Evolutionary conservation across 805 yeast genomes (phyloP), one percentile per base, ranked within the genome.

Genomic region (Candida coleopterorum): DNA sequence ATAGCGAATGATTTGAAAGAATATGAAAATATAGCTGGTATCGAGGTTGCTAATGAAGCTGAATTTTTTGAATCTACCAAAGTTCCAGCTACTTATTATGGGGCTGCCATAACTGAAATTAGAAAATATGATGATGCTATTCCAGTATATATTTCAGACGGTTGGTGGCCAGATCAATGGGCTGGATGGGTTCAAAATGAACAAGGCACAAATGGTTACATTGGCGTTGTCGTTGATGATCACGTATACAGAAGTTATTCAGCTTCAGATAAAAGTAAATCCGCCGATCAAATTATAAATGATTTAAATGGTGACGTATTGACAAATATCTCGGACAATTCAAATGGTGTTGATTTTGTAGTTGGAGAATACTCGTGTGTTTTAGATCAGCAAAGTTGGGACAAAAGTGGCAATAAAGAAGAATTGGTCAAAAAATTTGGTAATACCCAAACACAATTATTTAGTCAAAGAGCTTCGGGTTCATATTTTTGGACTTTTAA

Each of bases 291-390:
- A 43, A 79, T 86, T 38, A 75, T 79, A 14, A 34, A 60, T 3
- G 86, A 79, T 40, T 66, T 87, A 38, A 61, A 74, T 3, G 41
- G 51, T 0, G 72, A 74, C 29, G 64, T 74, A 3, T 57, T 77
- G 43, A 70, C 75, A 1, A 74, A 74, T 39, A 55, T 78, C 24
- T 63, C 58, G 26, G 60, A 71, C 47, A 50, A 61, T 33, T 65
- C 63, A 2, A 45, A 47, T 31, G 70, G 71, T 7, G 82, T 76
- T 2, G 96, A 88, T 52, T 68, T 83, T 37, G 67, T 86, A 52
- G 79, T 87, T 18, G 97, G 97, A 9, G 98, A 90, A 56, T 90
- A 77, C 58, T 85, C 95, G 0, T 86, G 95, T 60, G 96, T 86
- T 2, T 49, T 90, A 37, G 95, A 85, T 56, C 85, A 78, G 1